Conservation (phyloP, 371 early-diverging fungal genomes). For the Fennellomyces sp. region DNA sequence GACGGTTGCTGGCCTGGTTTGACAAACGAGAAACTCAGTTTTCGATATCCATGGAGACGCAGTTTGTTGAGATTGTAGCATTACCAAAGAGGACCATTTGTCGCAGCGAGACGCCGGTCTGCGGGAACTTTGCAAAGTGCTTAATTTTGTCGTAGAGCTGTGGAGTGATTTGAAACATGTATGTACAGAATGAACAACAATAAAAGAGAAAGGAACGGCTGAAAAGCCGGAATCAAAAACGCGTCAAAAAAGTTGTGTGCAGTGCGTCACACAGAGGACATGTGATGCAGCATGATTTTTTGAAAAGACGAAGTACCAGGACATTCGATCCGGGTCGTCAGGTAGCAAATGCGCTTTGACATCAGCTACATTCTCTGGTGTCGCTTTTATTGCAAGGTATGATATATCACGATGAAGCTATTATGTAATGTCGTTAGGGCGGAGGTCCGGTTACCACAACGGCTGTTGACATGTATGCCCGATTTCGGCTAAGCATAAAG, state of each 20-base stretch:
- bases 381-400: too few species aligned
- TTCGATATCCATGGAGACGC: background rate
- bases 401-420: too few species aligned
- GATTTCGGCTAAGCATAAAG: background rate
- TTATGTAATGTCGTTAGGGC: too few species aligned
- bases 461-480: background rate
- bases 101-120: conserved; percentile 91
- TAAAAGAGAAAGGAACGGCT: background rate
- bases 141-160: conserved; percentile 73
- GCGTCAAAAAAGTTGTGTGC: background rate
- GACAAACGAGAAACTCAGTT: background rate
- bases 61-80: conserved; percentile 4
- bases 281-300: conserved; percentile 3
- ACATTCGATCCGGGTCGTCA: too few species aligned
- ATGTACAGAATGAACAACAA: background rate
- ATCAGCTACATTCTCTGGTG: too few species aligned
- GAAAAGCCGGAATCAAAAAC: background rate
- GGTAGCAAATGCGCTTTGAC: too few species aligned
- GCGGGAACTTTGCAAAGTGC: conserved; percentile 80
- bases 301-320: too few species aligned
- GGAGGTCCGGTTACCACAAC: background rate
- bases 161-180: conserved; percentile 60
- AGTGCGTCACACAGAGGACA: background rate
- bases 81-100: conserved; percentile 63
- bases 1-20: conserved; percentile 80